Conservation (phyloP, 371 early-diverging fungal genomes). For the Haplosporangium sp. region DNA sequence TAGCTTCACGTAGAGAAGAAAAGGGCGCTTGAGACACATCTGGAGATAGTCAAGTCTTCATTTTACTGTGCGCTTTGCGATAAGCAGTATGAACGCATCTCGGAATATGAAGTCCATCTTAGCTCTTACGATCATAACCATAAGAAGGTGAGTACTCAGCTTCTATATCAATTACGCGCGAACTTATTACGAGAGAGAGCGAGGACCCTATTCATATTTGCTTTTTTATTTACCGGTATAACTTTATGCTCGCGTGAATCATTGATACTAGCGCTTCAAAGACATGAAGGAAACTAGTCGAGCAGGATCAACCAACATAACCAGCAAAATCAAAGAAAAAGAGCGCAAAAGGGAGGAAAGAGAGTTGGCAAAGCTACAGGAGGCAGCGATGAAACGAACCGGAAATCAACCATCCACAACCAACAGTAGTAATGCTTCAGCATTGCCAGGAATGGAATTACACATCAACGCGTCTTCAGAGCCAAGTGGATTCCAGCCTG, state of each 20-base stretch:
- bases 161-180: no score
- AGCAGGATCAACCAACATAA: constrained; percentile 51
- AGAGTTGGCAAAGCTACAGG: constrained; percentile 74
- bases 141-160: constrained; percentile 61
- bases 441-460: background rate
- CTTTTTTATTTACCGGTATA: background rate
- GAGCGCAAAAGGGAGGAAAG: constrained; percentile 76
- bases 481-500: constrained; percentile 25
- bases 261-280: constrained; percentile 71
- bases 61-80: constrained; percentile 85
- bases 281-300: constrained; percentile 76
- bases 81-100: constrained; percentile 80
- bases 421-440: background rate
- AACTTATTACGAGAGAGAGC: no score
- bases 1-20: constrained; percentile 62
- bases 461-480: background rate
- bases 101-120: constrained; percentile 81
- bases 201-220: background rate
- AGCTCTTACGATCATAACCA: constrained; percentile 86
- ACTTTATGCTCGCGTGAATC: background rate
- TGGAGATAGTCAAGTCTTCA: constrained; percentile 72
- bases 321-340: constrained; percentile 68
- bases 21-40: constrained; percentile 65
- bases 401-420: constrained; percentile 12
- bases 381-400: constrained; percentile 67